These are phyloP conservation scores for Austroboletus eburneus DNA, from an alignment of 768 basidiomycete species.

Conservation along the genomic window DNA sequence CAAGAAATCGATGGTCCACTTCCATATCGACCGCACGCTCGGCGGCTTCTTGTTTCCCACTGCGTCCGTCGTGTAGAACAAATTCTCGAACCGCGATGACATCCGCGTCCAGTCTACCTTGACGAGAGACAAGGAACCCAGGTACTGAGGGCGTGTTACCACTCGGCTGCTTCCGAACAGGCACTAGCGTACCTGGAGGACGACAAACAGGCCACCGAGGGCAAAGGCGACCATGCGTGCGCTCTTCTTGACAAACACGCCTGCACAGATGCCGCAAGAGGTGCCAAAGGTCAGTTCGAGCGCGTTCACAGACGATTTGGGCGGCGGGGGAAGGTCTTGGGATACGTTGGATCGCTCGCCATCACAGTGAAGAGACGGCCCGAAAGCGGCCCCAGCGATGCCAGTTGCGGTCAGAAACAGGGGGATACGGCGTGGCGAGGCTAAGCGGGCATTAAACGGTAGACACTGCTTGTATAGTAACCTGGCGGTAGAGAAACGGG, in stretches of 20 bases:
- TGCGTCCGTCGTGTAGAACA: constrained; percentile 63
- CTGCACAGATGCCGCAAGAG: constrained; percentile 82
- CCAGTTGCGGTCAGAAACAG: constrained; percentile 29
- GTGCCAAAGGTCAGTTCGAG: constrained; percentile 89
- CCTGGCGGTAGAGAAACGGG: no score
- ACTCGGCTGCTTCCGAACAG: not conserved
- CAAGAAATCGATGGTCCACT: constrained; percentile 72
- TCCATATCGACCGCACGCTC: constrained; percentile 61
- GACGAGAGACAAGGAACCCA: constrained; percentile 67
- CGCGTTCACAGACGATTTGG: constrained; percentile 68
- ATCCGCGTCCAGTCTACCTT: constrained; percentile 77
- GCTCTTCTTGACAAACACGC: constrained; percentile 96
- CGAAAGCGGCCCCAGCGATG: constrained; percentile 42
- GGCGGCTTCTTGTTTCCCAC: constrained; percentile 55
- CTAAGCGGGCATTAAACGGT: no score
- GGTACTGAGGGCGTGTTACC: constrained; percentile 53
- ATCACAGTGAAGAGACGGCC: constrained; percentile 52
- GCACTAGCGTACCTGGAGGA: constrained; percentile 68
- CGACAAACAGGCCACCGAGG: constrained; percentile 86
- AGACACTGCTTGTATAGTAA: no score
- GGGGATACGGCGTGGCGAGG: constrained; percentile 7
- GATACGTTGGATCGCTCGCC: constrained; percentile 38
- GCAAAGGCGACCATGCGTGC: constrained; percentile 76
- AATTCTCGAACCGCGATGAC: constrained; percentile 62
- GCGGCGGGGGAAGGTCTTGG: constrained; percentile 40